phyloP scores from a whole-genome alignment of 345 rosid genomes.

The Citrus inodora region DNA sequence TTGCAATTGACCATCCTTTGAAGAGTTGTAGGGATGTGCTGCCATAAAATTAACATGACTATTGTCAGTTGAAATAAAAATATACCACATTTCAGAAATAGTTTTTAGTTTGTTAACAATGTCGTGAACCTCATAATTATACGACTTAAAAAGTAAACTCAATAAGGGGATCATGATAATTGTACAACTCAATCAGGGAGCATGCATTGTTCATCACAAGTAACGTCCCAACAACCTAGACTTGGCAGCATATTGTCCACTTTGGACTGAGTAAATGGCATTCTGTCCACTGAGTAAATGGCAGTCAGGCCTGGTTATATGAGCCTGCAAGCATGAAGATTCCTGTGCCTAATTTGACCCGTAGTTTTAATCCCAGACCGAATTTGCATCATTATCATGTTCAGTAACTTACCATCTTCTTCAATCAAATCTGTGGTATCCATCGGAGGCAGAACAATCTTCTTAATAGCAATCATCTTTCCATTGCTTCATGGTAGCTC shows the following conservation, averaged over 20 bases:
- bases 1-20: too few species aligned
- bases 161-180: not conserved
- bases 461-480: too few species aligned
- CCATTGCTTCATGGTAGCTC: too few species aligned
- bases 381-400: not conserved
- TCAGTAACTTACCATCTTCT: not conserved
- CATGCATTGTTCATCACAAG: slow-evolving; percentile 51
- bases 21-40: too few species aligned
- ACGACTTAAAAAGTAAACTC: not conserved
- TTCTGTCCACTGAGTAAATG: not conserved
- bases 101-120: not conserved
- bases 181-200: not conserved
- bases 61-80: too few species aligned
- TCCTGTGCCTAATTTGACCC: not conserved
- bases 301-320: not conserved
- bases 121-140: not conserved
- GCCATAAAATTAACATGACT: too few species aligned
- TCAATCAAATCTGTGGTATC: slow-evolving; percentile 38
- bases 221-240: not conserved
- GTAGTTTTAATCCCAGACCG: not conserved
- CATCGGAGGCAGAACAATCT: not conserved
- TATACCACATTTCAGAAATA: not conserved
- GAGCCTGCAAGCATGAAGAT: not conserved
- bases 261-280: too few species aligned
- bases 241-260: too few species aligned